Percentiles rank a stretch among this genome's conserved stretches.
phyloP scores from a whole-genome alignment of 2,329 filamentous ascomycete genomes.

The Fusarium palustre region DNA sequence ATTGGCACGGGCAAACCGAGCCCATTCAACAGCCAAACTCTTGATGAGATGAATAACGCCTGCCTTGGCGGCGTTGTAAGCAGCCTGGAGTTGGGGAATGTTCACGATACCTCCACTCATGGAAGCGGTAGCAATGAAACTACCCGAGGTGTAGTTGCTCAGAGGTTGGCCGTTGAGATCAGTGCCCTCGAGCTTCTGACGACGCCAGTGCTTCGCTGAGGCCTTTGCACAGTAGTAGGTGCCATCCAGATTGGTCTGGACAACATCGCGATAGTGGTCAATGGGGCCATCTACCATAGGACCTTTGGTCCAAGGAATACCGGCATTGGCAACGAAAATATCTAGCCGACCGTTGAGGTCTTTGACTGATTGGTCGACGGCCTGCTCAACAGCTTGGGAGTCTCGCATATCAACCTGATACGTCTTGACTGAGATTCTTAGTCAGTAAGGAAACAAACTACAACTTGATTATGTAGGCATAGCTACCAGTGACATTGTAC shows the following conservation, averaged over 20 bases:
- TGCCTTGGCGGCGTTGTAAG: constrained; percentile 69
- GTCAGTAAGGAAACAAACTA: constrained; percentile 20
- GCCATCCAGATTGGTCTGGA: constrained; percentile 77
- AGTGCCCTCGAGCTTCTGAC: constrained; percentile 74
- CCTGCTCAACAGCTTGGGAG: constrained; percentile 60
- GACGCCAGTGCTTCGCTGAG: constrained; percentile 74
- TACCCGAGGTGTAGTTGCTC: constrained; percentile 52
- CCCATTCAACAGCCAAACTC: constrained; percentile 66
- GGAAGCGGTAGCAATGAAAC: constrained; percentile 64
- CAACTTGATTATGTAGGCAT: not conserved
- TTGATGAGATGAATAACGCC: constrained; percentile 68
- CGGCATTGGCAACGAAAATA: constrained; percentile 81
- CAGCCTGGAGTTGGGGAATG: constrained; percentile 64
- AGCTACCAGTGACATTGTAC: constrained; percentile 72
- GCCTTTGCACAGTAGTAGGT: constrained; percentile 79
- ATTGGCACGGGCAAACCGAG: constrained; percentile 68
- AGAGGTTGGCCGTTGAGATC: constrained; percentile 37
- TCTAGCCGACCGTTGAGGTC: constrained; percentile 80
- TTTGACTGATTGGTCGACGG: constrained; percentile 63
- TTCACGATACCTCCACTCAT: constrained; percentile 65
- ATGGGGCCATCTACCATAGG: constrained; percentile 72
- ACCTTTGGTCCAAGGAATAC: constrained; percentile 77
- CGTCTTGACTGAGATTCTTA: constrained; percentile 61
- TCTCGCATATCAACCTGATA: constrained; percentile 70
- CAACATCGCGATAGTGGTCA: constrained; percentile 74